Conservation (phyloP, 2,329 filamentous ascomycete species). For the Coleophoma cylindrospora region DNA sequence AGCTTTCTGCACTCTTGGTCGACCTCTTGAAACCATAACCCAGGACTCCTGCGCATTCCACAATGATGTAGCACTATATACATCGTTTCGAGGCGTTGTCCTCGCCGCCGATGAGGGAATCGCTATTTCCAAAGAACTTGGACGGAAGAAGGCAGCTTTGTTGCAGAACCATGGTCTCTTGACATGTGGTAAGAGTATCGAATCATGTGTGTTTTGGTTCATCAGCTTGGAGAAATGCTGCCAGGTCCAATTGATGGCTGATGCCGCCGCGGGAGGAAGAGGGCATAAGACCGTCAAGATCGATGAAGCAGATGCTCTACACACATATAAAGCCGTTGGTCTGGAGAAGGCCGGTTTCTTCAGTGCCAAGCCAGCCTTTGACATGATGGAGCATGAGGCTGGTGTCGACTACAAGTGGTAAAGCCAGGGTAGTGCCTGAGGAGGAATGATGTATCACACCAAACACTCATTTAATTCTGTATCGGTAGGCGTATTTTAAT, state of each 20-base stretch:
- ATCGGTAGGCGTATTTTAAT: no score
- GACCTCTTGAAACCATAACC: slow-evolving; percentile 51
- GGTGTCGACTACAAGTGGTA: slow-evolving; percentile 25
- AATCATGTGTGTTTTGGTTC: slow-evolving; percentile 50
- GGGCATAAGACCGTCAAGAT: slow-evolving; percentile 64
- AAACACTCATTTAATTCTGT: neutral
- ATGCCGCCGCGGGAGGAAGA: slow-evolving; percentile 55
- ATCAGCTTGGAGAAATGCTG: slow-evolving; percentile 44
- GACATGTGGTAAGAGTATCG: slow-evolving; percentile 43
- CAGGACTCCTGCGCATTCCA: slow-evolving; percentile 52
- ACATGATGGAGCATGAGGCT: slow-evolving; percentile 57
- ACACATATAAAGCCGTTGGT: slow-evolving; percentile 63
- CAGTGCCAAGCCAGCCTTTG: slow-evolving; percentile 66
- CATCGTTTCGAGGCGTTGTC: slow-evolving; percentile 46
- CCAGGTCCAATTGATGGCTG: slow-evolving; percentile 45
- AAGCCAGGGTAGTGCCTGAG: neutral
- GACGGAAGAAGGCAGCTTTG: slow-evolving; percentile 44
- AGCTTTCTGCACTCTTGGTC: slow-evolving; percentile 57
- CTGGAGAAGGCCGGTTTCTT: slow-evolving; percentile 61
- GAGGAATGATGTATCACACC: neutral
- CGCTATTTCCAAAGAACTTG: slow-evolving; percentile 41
- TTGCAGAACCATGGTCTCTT: slow-evolving; percentile 51
- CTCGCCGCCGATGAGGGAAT: slow-evolving; percentile 45
- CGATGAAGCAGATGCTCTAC: slow-evolving; percentile 60
- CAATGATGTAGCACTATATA: slow-evolving; percentile 33